These are phyloP conservation scores for Fraxinus platypoda DNA, from an alignment of 305 asterid genomes.

Conservation along the genomic window DNA sequence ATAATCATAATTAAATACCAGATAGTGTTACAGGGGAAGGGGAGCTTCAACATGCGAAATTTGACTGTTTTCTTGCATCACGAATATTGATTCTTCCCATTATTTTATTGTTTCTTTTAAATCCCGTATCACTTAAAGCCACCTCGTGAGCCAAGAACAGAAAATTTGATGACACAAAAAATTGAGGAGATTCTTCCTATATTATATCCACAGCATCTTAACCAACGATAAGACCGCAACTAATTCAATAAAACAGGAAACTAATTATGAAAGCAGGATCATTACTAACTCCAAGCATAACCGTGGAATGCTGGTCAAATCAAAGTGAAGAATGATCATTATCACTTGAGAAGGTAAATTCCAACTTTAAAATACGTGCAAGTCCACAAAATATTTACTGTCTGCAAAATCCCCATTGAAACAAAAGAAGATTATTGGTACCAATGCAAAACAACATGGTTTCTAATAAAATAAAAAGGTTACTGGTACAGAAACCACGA, in stretches of 20 bases:
- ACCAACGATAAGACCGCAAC: background rate
- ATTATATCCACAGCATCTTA: background rate
- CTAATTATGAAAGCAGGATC: background rate
- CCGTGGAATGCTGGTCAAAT: background rate
- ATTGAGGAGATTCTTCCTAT: background rate
- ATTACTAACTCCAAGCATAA: background rate
- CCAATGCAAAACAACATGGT: background rate
- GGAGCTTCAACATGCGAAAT: background rate
- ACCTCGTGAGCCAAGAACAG: background rate
- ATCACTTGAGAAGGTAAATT: background rate
- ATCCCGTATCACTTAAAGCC: background rate
- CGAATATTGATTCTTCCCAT: background rate
- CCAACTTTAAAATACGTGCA: background rate
- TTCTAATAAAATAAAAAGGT: background rate
- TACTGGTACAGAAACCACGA: background rate
- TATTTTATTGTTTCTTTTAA: background rate
- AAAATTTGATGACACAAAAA: background rate
- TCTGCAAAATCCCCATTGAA: background rate
- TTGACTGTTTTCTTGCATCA: background rate
- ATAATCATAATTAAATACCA: conserved; percentile 21
- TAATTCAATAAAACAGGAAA: background rate
- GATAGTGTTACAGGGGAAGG: background rate
- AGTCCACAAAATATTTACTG: background rate
- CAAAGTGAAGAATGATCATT: background rate
- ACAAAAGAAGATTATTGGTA: background rate